Evolutionary conservation across 1,139 yeast species (phyloP), one percentile per base, ranked within the genome.

Genomic region (Saccharomyces hybrid): DNA sequence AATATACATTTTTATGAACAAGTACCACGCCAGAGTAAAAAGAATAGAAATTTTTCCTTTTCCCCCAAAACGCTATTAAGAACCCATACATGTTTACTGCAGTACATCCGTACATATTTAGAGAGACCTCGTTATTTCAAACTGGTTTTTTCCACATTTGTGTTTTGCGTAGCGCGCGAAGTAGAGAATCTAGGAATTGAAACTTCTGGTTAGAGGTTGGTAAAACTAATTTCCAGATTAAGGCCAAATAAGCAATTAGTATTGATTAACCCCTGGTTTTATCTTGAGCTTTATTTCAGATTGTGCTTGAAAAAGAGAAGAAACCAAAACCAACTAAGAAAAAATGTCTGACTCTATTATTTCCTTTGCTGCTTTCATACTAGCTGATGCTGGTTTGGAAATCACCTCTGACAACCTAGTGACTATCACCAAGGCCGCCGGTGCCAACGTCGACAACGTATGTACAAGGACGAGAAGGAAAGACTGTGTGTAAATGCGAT

Each of bases 321-420:
- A 38, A 38, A 16, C 11, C 44, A 38, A 38, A 19, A 19, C 23
- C 44, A 38, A 38, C 44, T 19, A 16, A 38, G 44, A 38, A 64
- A 56, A 61, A 72, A 79, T 79, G 83, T 78, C 82, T 73, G 82
- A 78, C 77, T 73, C 76, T 69, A 69, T 74, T 67, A 75, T 75
- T 67, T 75, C 78, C 58, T 75, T 73, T 72, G 97, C 98, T 77
- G 95, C 99, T 76, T 87, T 91, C 79, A 90, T 91, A 82, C 83
- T 91, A 79, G 97, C 97, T 69, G 98, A 91, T 78, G 88, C 97
- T 72, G 97, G 90, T 74, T 81, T 89, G 75, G 97, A 89, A 78
- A 83, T 91, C 84, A 78, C 97, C 72, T 76, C 97, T 72, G 97
- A 90, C 78, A 90, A 90, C 85, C 82, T 93, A 74, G 75, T 80